Evolutionary conservation across 2,329 filamentous ascomycete genomes (phyloP).

Genomic region (Cylindrodendrum hubeiense): DNA sequence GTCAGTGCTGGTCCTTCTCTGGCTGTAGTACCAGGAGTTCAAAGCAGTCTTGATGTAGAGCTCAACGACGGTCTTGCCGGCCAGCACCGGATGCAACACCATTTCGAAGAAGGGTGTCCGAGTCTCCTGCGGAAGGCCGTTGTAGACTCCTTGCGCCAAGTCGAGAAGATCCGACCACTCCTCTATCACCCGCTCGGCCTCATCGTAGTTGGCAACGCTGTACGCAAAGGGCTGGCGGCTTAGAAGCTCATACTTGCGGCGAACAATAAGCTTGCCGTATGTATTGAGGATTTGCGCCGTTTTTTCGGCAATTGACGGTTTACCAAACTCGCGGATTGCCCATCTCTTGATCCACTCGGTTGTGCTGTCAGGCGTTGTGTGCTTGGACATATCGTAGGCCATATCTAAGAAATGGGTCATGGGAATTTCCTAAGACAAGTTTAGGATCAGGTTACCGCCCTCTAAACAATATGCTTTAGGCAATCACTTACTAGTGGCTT

Average conservation of each 20-base stretch:
- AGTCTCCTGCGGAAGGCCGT: slow-evolving; percentile 54
- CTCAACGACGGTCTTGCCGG: slow-evolving; percentile 66
- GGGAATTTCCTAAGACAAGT: slow-evolving; percentile 60
- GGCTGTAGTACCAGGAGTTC: slow-evolving; percentile 50
- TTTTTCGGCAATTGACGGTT: slow-evolving; percentile 56
- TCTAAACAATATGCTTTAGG: too few relatives aligned
- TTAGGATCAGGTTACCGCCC: too few relatives aligned
- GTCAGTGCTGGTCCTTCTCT: not conserved
- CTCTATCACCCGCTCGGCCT: slow-evolving; percentile 66
- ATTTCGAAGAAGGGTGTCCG: slow-evolving; percentile 71
- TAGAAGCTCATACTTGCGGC: slow-evolving; percentile 71
- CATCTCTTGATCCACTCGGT: slow-evolving; percentile 56
- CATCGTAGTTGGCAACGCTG: slow-evolving; percentile 69
- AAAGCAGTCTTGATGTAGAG: slow-evolving; percentile 59
- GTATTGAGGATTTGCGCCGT: slow-evolving; percentile 52
- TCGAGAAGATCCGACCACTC: slow-evolving; percentile 64
- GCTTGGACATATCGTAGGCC: slow-evolving; percentile 62
- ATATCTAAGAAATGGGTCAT: slow-evolving; percentile 69
- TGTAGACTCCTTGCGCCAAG: slow-evolving; percentile 59
- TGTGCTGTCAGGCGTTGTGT: slow-evolving; percentile 55
- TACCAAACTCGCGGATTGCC: slow-evolving; percentile 64
- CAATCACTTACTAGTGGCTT: slow-evolving; percentile 56
- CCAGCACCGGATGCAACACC: slow-evolving; percentile 70
- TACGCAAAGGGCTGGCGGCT: slow-evolving; percentile 63
- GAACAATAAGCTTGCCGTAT: slow-evolving; percentile 65